These are phyloP conservation scores for Sisymbrium altissimum DNA, from an alignment of 345 rosid genomes.

Conservation along the genomic window DNA sequence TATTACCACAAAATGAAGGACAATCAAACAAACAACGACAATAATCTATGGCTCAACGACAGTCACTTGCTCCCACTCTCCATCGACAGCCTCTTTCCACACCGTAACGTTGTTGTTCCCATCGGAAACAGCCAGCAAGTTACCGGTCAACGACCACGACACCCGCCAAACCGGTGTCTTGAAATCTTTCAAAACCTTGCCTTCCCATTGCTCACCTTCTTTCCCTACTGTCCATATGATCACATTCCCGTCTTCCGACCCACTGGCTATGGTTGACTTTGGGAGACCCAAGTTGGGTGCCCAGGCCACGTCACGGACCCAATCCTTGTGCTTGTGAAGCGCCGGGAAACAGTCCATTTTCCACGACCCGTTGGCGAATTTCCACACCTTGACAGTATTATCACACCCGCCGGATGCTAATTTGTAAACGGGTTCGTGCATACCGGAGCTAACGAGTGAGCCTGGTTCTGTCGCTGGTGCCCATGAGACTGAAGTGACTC, in stretches of 20 bases:
- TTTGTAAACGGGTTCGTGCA: slow-evolving; percentile 51
- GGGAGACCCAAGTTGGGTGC: slow-evolving; percentile 69
- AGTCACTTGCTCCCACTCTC: slow-evolving; percentile 58
- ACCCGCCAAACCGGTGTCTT: slow-evolving; percentile 58
- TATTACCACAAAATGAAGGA: neutral
- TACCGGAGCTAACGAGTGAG: slow-evolving; percentile 48
- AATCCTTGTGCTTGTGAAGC: slow-evolving; percentile 54
- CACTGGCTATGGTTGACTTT: slow-evolving; percentile 61
- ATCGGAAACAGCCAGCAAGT: slow-evolving; percentile 55
- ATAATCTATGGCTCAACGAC: slow-evolving; percentile 43
- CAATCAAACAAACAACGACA: neutral
- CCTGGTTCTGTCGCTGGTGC: slow-evolving; percentile 63
- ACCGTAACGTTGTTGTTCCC: slow-evolving; percentile 51
- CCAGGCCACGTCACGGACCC: slow-evolving; percentile 76
- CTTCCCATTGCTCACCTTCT: slow-evolving; percentile 67
- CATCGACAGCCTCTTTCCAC: slow-evolving; percentile 64
- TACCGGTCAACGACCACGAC: slow-evolving; percentile 65
- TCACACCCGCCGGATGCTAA: slow-evolving; percentile 63
- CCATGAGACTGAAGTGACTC: slow-evolving; percentile 67
- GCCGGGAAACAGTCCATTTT: slow-evolving; percentile 62
- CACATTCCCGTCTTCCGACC: slow-evolving; percentile 62
- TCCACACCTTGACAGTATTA: slow-evolving; percentile 62
- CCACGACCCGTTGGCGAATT: slow-evolving; percentile 51
- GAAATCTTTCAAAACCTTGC: slow-evolving; percentile 56
- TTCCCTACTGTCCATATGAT: slow-evolving; percentile 52